Evolutionary conservation across 2,329 filamentous ascomycete genomes (phyloP).

Genomic region (Didymella pomorum): DNA sequence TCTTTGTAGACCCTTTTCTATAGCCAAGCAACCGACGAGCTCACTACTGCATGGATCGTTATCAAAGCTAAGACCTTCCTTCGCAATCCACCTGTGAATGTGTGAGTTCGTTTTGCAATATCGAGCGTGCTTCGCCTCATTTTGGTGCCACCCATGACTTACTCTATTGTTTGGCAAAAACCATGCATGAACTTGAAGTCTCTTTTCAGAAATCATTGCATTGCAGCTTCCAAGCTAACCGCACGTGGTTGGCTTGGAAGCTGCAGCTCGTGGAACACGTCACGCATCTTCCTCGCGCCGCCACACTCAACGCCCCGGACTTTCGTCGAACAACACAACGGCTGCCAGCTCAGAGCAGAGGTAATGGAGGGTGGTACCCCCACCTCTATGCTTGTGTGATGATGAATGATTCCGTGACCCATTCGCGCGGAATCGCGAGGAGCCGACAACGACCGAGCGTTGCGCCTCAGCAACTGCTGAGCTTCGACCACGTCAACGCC

Average conservation of each 20-base stretch:
- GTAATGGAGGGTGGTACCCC: slow-evolving; percentile 30
- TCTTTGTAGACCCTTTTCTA: not conserved
- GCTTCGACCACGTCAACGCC: slow-evolving; percentile 19
- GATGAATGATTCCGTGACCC: slow-evolving; percentile 14
- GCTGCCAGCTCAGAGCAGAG: slow-evolving; percentile 38
- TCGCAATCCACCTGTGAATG: slow-evolving; percentile 14
- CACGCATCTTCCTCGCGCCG: slow-evolving; percentile 32
- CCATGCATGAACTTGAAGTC: slow-evolving; percentile 18
- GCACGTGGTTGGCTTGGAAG: slow-evolving; percentile 2
- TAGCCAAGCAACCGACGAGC: slow-evolving; percentile 9
- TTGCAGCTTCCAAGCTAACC: not conserved
- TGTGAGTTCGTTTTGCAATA: slow-evolving; percentile 9
- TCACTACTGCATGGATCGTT: slow-evolving; percentile 14
- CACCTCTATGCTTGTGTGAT: slow-evolving; percentile 29
- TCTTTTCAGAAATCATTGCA: slow-evolving; percentile 17
- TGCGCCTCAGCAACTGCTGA: slow-evolving; percentile 20
- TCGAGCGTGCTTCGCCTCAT: slow-evolving; percentile 14
- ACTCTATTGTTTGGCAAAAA: slow-evolving; percentile 6
- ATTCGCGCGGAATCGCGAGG: slow-evolving; percentile 22
- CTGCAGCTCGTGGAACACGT: slow-evolving; percentile 35
- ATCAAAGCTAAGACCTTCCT: slow-evolving; percentile 9
- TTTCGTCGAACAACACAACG: slow-evolving; percentile 40
- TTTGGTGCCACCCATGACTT: slow-evolving; percentile 5
- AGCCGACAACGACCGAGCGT: slow-evolving; percentile 28
- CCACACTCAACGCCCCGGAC: slow-evolving; percentile 26